Base-by-base conservation (phyloP, 2,329 filamentous ascomycete genomes). In the Orbilia ellipsospora region DNA sequence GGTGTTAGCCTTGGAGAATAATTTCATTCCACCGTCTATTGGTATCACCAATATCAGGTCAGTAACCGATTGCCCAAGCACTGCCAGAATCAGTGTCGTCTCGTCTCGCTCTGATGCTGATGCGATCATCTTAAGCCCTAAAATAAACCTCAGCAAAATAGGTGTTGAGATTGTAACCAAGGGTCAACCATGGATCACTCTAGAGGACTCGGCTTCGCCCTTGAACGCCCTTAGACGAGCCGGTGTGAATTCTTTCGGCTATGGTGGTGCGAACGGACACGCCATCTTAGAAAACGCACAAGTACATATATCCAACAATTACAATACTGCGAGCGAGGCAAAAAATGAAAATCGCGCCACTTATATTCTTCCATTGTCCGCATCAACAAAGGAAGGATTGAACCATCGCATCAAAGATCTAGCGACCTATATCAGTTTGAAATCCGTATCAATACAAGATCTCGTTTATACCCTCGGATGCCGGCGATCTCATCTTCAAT, bases 211-310 rank as follows among this genome's bases (percentile, higher is more conserved):
- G 26, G n/a, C 12, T 3, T 12, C n/a, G 12, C 4, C 28, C 54
- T 18, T n/a, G n/a, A n/a, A n/a, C n/a, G 7, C 10, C 42, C 57
- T 62, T n/a, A 16, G 45, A 1, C 44, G 66, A 50, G 63, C 72
- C 5, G 56, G 72, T 50, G 48, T 82, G 51, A 82, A 81, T 55
- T 80, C 78, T n/a, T 81, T 81, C 62, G 80, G 80, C 4, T 81
- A 80, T 52, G 81, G 81, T 51, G 67, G 67, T 6, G 67, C 67
- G 0, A 72, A 72, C 31, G 67, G 51, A 12, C 67, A 72, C 45
- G 67, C 59, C 16, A 64, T 72, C 20, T n/a, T 72, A 4, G 67
- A 72, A 18, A 64, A 59, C 45, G 59, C 67, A 18, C 5, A 0
- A 12, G 0, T 42, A 6, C 67, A 72, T 31, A 4, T 64, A 2